Base-by-base conservation (phyloP, 2,329 filamentous ascomycete species). In the Colletotrichum sp. region DNA sequence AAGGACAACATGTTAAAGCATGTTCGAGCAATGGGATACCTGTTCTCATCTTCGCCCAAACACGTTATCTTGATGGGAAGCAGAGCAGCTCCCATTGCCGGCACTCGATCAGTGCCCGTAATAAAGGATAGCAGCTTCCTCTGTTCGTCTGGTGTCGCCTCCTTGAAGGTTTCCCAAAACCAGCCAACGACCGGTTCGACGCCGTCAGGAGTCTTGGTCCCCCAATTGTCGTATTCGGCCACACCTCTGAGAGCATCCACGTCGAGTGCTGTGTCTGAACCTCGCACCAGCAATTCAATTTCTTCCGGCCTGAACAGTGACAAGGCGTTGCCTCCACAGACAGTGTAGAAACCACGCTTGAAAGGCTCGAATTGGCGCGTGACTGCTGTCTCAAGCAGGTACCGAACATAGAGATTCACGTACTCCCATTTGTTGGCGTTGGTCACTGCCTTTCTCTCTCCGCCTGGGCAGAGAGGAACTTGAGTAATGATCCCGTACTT, bases 261-360 rank as follows among this genome's bases (percentile, higher is more conserved):
- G 79, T 98, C 95, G 4, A 98, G 90, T 7, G 92, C 86, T 81
- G 98, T 96, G 78, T 98, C 95, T 9, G 95, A 97, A 13, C 96
- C 96, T 67, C 96, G 90, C 7, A 98, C 91, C 1, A 98, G 89
- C 5, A 98, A 90, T 82, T 98, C 96, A 77, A 98, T 98, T 83
- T 98, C 96, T 82, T 98, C 96, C 0, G 96, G 94, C 18, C 95
- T 92, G 84, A 98, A 98, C 3, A 98, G 90, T 1, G 94, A 95
- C 43, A 98, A 88, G 1, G 96, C 96, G 82, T 97, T 98, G 43
- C 96, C 95, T 43, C 94, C 94, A 82, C 95, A 98, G 32, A 98
- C 95, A 0, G 94, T 98, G 83, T 95, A 98, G 84, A 98, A 98
- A 1, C 96, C 96, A 71, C 96, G 92, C 82, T 97, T 97, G 88